Evolutionary conservation across 345 rosid genomes (phyloP).

Genomic region (Arabidopsis suecica): DNA sequence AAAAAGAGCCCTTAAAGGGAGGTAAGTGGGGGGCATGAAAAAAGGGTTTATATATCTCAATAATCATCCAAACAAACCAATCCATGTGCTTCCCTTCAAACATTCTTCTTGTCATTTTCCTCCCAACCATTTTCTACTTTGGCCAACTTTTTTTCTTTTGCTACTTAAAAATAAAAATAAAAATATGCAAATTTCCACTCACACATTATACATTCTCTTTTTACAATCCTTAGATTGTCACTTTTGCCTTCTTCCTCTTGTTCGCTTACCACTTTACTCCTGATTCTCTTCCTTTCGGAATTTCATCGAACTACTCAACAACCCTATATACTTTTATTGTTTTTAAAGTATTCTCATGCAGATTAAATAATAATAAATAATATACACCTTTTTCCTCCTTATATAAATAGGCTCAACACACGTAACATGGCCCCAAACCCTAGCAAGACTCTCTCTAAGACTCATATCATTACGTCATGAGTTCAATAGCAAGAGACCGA

Average conservation of each 20-base stretch:
- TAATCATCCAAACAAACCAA: constrained; percentile 81
- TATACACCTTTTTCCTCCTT: constrained; percentile 35
- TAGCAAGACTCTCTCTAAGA: constrained; percentile 31
- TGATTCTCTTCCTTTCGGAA: constrained; percentile 63
- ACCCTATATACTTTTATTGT: constrained; percentile 27
- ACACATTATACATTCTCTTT: constrained; percentile 53
- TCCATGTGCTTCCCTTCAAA: constrained; percentile 74
- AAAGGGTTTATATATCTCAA: constrained; percentile 36
- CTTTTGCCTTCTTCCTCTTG: constrained; percentile 56
- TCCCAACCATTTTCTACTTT: constrained; percentile 50
- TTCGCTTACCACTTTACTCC: constrained; percentile 60
- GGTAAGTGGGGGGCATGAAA: constrained; percentile 47
- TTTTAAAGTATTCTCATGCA: constrained; percentile 40
- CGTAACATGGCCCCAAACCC: constrained; percentile 34
- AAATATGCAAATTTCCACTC: constrained; percentile 40
- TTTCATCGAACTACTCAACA: constrained; percentile 52
- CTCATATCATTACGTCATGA: constrained; percentile 33
- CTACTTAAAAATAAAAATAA: background rate
- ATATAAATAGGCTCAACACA: constrained; percentile 46
- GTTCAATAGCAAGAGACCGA: constrained; percentile 55
- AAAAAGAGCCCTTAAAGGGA: constrained; percentile 29
- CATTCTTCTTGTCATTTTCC: constrained; percentile 62
- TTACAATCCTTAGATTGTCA: constrained; percentile 60
- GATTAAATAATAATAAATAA: constrained; percentile 29
- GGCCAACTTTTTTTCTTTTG: constrained; percentile 48